Evolutionary conservation across 2,329 filamentous ascomycete genomes (phyloP), one percentile per base, ranked within the genome.

Genomic region (Elsinoe batatas): DNA sequence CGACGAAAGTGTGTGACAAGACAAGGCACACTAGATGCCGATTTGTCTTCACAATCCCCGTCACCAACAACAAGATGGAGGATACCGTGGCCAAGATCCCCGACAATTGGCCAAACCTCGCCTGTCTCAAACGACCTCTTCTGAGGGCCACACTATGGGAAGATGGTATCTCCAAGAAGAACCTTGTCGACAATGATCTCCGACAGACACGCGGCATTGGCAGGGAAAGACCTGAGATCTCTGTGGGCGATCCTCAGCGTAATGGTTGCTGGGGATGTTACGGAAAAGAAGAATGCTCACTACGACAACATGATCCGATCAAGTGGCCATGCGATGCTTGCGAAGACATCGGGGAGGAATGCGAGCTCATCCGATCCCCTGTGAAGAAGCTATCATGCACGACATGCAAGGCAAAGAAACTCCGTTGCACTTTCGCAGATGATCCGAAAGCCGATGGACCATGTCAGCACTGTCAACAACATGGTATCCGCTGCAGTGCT

Each of bases 321-420:
- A 57, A 59, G 1, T 74, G 71, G 60, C 72, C 71, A 3, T 74
- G 72, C 59, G 38, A 62, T 8, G 59, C 59, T 12, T 74, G 72
- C 55, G 55, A 43, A 4, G 64, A 64, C 2, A 62, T 66, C 36
- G 60, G 59, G 3, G 47, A 64, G 12, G 66, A 69, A 12, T 74
- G 72, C 57, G 65, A 71, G 13, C 61, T 71, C 1, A 64, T 69
- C 35, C 63, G 61, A 3, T 53, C 64, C 30, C 67, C 71, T 1
- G 54, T 49, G 18, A 61, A 60, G 30, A 72, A 73, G 50, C 64
- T 61, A 13, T 46, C 62, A 2, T 73, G 71, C 56, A 65, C 70
- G 44, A 54, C 53, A 18, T 72, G 71, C 60, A 67, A 62, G 38
- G 54, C 60, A 5, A 61, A 60, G 6, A 64, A 60, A 38, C 26